phyloP scores from a whole-genome alignment of 495 filamentous ascomycete genomes.

The Hypomontagnella monticulosa region DNA sequence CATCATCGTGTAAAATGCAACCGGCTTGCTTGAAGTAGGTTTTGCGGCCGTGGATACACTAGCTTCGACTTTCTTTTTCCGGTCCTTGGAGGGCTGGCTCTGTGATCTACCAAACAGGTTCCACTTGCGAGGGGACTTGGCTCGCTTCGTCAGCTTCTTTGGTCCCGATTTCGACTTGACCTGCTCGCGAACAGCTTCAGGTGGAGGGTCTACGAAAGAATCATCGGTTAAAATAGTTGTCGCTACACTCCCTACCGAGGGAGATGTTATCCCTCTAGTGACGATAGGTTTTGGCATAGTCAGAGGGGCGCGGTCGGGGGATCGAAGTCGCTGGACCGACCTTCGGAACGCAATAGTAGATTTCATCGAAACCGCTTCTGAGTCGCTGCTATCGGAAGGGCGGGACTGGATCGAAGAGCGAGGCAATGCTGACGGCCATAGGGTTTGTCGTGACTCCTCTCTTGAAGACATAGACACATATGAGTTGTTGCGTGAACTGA shows the following conservation, averaged over 20 bases:
- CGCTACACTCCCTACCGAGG: conserved; percentile 60
- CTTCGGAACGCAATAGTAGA: conserved; percentile 62
- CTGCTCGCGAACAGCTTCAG: conserved; percentile 31
- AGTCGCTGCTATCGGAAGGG: conserved; percentile 64
- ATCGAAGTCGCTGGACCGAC: conserved; percentile 60
- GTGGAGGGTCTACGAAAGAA: conserved; percentile 48
- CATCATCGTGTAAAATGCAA: conserved; percentile 85
- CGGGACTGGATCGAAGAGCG: conserved; percentile 45
- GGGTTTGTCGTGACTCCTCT: conserved; percentile 50
- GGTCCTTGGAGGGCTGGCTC: conserved; percentile 56
- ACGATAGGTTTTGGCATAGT: conserved; percentile 56
- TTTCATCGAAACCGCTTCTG: conserved; percentile 52
- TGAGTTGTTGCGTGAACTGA: conserved; percentile 58
- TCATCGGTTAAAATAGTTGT: conserved; percentile 64
- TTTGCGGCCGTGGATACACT: conserved; percentile 56
- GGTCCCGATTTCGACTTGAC: conserved; percentile 36
- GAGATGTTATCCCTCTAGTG: conserved; percentile 51
- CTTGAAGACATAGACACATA: conserved; percentile 53
- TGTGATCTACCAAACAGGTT: conserved; percentile 83
- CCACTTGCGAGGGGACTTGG: conserved; percentile 75
- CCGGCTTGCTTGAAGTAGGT: conserved; percentile 52
- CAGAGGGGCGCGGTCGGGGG: conserved; percentile 49
- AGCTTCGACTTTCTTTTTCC: conserved; percentile 50
- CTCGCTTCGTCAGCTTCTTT: conserved; percentile 66
- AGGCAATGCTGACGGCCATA: conserved; percentile 64